Base-by-base conservation (phyloP, 2,329 filamentous ascomycete species). In the Sporothrix luriei region DNA sequence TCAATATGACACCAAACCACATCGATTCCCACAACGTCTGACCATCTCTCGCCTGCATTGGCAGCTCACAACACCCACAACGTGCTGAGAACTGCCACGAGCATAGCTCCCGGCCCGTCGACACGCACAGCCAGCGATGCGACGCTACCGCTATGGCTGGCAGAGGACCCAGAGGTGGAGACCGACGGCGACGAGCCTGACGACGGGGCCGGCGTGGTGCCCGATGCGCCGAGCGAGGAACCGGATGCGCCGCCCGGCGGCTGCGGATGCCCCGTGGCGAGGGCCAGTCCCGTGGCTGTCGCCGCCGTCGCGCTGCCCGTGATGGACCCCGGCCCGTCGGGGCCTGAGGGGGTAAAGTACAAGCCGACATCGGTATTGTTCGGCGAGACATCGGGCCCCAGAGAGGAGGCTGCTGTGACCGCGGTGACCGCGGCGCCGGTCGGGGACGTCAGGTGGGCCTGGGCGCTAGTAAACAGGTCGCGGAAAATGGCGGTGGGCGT, bases 231-330 rank as follows among this genome's bases (percentile, higher is more conserved):
- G 3, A 24, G 19, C 4, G 59, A 64, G 13, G 55, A 16, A 2
- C 26, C 24, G 16, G 51, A 54, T 26, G 49, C 49, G 9, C 48
- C 29, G 19, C 43, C 68, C 29, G 26, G 65, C n/a, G 52, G 46
- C 3, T 29, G 54, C 11, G 68, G 71, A 26, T 55, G 62, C 14
- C 70, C 72, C 4, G 72, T 73, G 14, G 70, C 72, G 7, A 71
- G 52, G 21, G 61, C 51, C 2, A 73, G 66, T 10, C 69, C 73
- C 21, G 75, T 78, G 49, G 75, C 76, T 6, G 78, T 80, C 13
- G 80, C 80, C 13, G 74, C 75, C 24, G 78, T 76, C 10, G 79
- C 80, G 52, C 75, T 77, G 14, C 81, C 81, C 40, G 80, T 83
- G 69, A 84, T 81, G 19, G 74, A 68, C 21, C 82, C 82, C 1